Conservation (phyloP, 106 monocot genomes). For the Allium cepa region DNA sequence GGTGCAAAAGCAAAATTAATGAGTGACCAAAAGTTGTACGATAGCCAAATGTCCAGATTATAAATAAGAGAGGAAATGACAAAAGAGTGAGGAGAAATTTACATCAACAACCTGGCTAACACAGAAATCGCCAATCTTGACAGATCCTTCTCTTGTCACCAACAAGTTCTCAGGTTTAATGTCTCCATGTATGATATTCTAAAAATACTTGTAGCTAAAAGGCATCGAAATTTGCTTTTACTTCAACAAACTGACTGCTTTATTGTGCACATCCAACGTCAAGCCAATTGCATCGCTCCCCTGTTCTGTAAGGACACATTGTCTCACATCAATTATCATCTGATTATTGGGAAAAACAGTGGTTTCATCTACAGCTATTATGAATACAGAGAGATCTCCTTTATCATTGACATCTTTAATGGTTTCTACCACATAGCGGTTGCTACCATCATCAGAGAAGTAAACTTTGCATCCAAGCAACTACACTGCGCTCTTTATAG, state of each 20-base stretch:
- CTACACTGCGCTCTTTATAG: conserved; percentile 71
- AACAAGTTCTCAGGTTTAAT: too few species aligned
- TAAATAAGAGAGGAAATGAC: too few species aligned
- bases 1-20: too few species aligned
- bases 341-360: conserved; percentile 18
- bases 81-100: too few species aligned
- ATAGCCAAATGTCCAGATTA: too few species aligned
- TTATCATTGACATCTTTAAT: conserved; percentile 17
- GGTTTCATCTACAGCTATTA: conserved; percentile 52
- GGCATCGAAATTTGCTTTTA: conserved; percentile 89
- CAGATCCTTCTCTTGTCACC: too few species aligned
- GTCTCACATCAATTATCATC: conserved; percentile 9
- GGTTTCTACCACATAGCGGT: conserved; percentile 14
- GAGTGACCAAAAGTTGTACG: too few species aligned
- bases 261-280: conserved; percentile 74
- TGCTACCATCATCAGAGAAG: conserved; percentile 31
- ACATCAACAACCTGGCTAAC: too few species aligned
- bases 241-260: conserved; percentile 75
- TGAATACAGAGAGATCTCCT: conserved; percentile 51
- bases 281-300: conserved; percentile 90
- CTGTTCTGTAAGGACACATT: conserved; percentile 67
- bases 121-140: too few species aligned
- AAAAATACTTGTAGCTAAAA: conserved; percentile 79
- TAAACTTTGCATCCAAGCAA: conserved; percentile 82
- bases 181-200: too few species aligned